These are phyloP conservation scores for Ehretia macrophylla DNA, from an alignment of 257 asterid species.

Conservation along the genomic window DNA sequence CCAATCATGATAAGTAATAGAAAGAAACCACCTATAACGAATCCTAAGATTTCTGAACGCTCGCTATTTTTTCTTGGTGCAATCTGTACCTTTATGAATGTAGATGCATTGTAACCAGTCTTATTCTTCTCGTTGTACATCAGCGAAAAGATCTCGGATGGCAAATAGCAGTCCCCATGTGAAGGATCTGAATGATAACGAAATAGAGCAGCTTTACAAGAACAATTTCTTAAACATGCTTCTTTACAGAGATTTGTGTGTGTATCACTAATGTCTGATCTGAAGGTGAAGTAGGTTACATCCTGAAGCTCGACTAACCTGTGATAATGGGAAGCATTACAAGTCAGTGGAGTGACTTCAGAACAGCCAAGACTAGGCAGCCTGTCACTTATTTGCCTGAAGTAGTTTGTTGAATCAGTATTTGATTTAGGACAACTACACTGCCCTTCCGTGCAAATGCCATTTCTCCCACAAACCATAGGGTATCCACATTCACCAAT, in stretches of 20 bases:
- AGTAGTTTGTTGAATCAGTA: constrained; percentile 11
- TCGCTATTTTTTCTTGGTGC: not conserved
- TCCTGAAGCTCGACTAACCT: constrained; percentile 32
- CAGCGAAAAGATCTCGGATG: constrained; percentile 32
- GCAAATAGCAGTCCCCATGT: constrained; percentile 30
- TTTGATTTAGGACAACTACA: constrained; percentile 38
- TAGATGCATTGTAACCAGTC: constrained; percentile 16
- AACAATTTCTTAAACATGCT: constrained; percentile 34
- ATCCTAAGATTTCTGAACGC: constrained; percentile 11
- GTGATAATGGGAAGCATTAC: constrained; percentile 20
- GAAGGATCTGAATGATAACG: constrained; percentile 20
- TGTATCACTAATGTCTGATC: constrained; percentile 1
- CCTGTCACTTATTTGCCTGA: constrained; percentile 19
- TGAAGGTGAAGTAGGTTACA: constrained; percentile 26
- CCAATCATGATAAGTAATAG: constrained; percentile 2
- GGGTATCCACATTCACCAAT: constrained; percentile 33
- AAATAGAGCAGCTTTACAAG: constrained; percentile 46
- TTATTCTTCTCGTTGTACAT: constrained; percentile 17
- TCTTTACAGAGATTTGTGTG: constrained; percentile 24
- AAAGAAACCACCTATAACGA: not conserved
- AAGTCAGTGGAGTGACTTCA: constrained; percentile 19
- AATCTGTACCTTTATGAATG: constrained; percentile 21
- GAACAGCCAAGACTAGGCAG: constrained; percentile 42
- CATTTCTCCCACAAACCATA: constrained; percentile 35
- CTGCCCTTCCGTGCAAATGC: constrained; percentile 36